These are phyloP conservation scores for Cnidoscolus chayamansa DNA, from an alignment of 441 rosid genomes.

Conservation along the genomic window DNA sequence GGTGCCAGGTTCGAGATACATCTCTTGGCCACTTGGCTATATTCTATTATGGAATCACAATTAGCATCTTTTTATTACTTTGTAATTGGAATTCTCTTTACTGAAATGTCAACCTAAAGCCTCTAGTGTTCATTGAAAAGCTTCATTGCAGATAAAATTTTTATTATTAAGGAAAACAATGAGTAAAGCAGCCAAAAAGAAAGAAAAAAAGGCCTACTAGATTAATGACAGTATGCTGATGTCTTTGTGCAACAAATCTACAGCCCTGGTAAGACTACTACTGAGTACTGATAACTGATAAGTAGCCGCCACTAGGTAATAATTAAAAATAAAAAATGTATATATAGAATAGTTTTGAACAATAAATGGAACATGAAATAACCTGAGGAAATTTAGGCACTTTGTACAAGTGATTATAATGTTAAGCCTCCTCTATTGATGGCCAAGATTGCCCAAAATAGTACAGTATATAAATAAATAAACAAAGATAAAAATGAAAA, in stretches of 20 bases:
- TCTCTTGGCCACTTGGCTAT: too few relatives aligned
- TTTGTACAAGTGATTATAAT: neutral
- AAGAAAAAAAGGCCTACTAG: neutral
- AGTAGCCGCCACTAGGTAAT: neutral
- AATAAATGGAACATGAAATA: neutral
- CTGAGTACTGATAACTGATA: too few relatives aligned
- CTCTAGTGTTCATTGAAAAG: neutral
- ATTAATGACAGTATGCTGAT: neutral
- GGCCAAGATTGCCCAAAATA: neutral
- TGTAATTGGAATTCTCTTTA: conserved; percentile 6
- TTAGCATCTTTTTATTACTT: neutral
- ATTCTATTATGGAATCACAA: neutral
- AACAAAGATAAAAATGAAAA: neutral
- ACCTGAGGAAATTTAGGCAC: neutral
- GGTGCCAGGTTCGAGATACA: too few relatives aligned
- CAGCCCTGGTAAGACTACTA: neutral
- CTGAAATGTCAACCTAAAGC: conserved; percentile 5
- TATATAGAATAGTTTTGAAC: neutral
- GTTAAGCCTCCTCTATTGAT: neutral
- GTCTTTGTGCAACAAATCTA: neutral
- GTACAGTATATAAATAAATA: neutral
- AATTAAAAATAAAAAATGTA: neutral
- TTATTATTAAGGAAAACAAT: neutral
- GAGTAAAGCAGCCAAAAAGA: neutral
- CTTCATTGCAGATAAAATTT: neutral